Conservation (phyloP, 2,329 filamentous ascomycete species). For the Bipolaris cookei region DNA sequence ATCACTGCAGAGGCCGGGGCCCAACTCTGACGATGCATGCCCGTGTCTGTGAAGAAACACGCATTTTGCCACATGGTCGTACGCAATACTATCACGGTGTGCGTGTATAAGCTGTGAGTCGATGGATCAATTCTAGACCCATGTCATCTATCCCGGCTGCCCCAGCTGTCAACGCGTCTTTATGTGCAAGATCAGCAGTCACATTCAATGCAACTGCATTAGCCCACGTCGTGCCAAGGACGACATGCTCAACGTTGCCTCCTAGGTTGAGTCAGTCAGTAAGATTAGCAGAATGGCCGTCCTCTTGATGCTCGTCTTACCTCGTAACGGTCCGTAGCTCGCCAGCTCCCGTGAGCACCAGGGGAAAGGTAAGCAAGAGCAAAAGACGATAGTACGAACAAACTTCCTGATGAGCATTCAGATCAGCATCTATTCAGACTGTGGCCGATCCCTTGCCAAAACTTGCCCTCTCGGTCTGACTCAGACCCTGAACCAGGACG, state of each 20-base stretch:
- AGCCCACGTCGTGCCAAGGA: slow-evolving; percentile 17
- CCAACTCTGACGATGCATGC: background rate
- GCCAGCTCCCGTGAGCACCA: slow-evolving; percentile 10
- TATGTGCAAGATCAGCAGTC: slow-evolving; percentile 19
- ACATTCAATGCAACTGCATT: slow-evolving; percentile 13
- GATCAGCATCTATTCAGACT: slow-evolving; percentile 16
- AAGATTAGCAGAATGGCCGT: slow-evolving; percentile 7
- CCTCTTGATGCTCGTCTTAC: slow-evolving; percentile 12
- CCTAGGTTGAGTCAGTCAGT: slow-evolving; percentile 10
- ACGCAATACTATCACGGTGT: background rate
- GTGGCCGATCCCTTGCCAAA: slow-evolving; percentile 15
- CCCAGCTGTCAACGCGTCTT: slow-evolving; percentile 6
- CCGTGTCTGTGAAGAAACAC: background rate
- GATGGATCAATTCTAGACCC: slow-evolving; percentile 2
- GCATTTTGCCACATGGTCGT: background rate
- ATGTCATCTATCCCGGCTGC: slow-evolving; percentile 2
- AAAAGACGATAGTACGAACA: slow-evolving; percentile 2
- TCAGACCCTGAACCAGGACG: slow-evolving; percentile 6
- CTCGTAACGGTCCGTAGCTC: slow-evolving; percentile 13
- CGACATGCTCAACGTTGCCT: slow-evolving; percentile 10
- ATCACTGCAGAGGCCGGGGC: background rate
- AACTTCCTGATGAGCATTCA: slow-evolving; percentile 15
- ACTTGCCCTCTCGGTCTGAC: slow-evolving; percentile 3
- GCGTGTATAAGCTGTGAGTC: slow-evolving; percentile 4
- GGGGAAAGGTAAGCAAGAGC: slow-evolving; percentile 8